These are phyloP conservation scores for Backusella tarrabulga DNA, from an alignment of 192 early-diverging fungal genomes.

Conservation along the genomic window DNA sequence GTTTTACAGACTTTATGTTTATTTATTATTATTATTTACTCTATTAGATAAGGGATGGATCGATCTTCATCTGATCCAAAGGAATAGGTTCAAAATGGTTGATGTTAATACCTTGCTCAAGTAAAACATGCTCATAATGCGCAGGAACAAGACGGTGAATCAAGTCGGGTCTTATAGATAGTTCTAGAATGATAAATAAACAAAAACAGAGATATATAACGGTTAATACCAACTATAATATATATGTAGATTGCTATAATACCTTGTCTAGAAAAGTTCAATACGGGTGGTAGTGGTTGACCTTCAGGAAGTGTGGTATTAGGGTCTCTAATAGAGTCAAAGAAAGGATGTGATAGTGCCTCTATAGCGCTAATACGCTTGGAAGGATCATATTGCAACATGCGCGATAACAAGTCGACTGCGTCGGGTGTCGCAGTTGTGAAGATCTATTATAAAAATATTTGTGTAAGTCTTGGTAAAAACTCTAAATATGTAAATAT, in stretches of 20 bases:
- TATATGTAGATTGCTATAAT: neutral
- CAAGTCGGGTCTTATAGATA: slow-evolving; percentile 84
- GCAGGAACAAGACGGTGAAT: slow-evolving; percentile 76
- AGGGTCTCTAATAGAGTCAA: slow-evolving; percentile 92
- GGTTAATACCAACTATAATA: neutral
- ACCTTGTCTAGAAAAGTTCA: slow-evolving; percentile 84
- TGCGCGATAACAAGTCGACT: slow-evolving; percentile 75
- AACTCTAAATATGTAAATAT: neutral
- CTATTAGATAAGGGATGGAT: slow-evolving; percentile 12
- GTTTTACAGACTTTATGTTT: neutral
- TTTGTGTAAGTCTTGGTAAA: slow-evolving; percentile 7
- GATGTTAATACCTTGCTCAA: slow-evolving; percentile 62
- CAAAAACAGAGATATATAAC: neutral
- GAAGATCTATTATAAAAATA: slow-evolving; percentile 58
- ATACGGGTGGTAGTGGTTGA: slow-evolving; percentile 78
- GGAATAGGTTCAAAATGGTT: slow-evolving; percentile 72
- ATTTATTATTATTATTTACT: neutral
- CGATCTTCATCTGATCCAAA: slow-evolving; percentile 37
- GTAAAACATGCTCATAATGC: slow-evolving; percentile 65
- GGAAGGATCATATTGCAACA: slow-evolving; percentile 90
- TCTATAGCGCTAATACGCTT: slow-evolving; percentile 85
- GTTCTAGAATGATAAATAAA: slow-evolving; percentile 52
- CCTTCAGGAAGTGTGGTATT: slow-evolving; percentile 81
- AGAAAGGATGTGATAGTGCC: slow-evolving; percentile 92
- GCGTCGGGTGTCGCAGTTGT: slow-evolving; percentile 71